These are phyloP conservation scores for Phytopythium aichiense DNA, from an alignment of 352 stramenopile genomes.

Conservation along the genomic window DNA sequence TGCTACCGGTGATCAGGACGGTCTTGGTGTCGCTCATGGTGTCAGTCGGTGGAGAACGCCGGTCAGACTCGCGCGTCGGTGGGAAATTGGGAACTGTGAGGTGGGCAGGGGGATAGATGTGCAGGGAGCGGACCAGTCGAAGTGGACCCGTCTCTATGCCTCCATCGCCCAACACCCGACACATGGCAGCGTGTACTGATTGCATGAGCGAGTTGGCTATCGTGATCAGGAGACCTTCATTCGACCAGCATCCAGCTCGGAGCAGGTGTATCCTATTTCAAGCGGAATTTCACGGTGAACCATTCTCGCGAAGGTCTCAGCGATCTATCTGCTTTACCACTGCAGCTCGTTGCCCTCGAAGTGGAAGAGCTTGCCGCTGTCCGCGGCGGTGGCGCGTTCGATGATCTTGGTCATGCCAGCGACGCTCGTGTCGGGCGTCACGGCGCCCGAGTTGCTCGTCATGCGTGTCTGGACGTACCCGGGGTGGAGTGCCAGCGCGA, in stretches of 20 bases:
- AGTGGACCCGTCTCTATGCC: neutral
- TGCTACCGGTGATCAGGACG: constrained; percentile 46
- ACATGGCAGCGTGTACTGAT: neutral
- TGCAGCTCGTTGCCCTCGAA: constrained; percentile 28
- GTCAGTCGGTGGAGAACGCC: constrained; percentile 7
- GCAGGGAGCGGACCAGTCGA: neutral
- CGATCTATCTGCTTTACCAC: constrained; percentile 22
- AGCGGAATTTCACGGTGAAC: too few species aligned
- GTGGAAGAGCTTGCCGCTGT: constrained; percentile 45
- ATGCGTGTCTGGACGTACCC: constrained; percentile 57
- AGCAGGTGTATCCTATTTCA: too few species aligned
- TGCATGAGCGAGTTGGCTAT: neutral
- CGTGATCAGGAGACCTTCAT: neutral
- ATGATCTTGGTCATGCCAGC: constrained; percentile 35
- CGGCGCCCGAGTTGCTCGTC: constrained; percentile 24
- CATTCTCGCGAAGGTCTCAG: too few species aligned
- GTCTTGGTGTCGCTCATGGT: constrained; percentile 35
- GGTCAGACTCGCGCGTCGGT: neutral
- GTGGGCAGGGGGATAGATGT: neutral
- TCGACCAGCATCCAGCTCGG: neutral
- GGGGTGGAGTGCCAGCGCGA: constrained; percentile 37
- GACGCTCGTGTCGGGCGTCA: constrained; percentile 34
- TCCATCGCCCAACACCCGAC: neutral
- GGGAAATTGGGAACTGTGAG: neutral
- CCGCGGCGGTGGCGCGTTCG: constrained; percentile 22